These are phyloP conservation scores for Passiflora organensis DNA, from an alignment of 345 rosid species.

Conservation along the genomic window DNA sequence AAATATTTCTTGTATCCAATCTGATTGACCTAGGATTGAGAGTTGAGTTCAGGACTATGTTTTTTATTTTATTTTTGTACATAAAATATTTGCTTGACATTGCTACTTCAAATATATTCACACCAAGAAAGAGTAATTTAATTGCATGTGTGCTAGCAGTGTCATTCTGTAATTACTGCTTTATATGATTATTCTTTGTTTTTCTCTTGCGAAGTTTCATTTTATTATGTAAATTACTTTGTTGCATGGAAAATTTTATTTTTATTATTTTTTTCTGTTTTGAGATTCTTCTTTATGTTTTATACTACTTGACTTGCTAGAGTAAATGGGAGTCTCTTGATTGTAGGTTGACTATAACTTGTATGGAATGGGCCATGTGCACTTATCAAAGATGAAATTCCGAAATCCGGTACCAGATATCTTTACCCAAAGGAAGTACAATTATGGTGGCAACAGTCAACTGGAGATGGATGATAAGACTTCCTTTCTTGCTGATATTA, in stretches of 20 bases:
- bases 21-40: too few species aligned
- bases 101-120: too few species aligned
- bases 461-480: constrained; percentile 28
- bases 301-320: background rate
- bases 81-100: too few species aligned
- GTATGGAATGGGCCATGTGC: constrained; percentile 93
- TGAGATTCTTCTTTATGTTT: background rate
- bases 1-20: too few species aligned
- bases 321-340: constrained; percentile 6
- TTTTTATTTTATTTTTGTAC: too few species aligned
- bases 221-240: background rate
- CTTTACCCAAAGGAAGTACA: constrained; percentile 36
- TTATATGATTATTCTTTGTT: too few species aligned
- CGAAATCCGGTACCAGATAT: constrained; percentile 70
- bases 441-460: constrained; percentile 19
- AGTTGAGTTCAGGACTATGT: too few species aligned
- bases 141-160: too few species aligned
- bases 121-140: too few species aligned
- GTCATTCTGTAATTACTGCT: too few species aligned
- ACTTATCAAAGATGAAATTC: constrained; percentile 72
- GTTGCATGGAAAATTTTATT: too few species aligned
- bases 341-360: constrained; percentile 81
- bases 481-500: constrained; percentile 34
- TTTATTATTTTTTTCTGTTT: too few species aligned
- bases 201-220: background rate